Conservation (phyloP, 441 rosid species). For the Hura crepitans region DNA sequence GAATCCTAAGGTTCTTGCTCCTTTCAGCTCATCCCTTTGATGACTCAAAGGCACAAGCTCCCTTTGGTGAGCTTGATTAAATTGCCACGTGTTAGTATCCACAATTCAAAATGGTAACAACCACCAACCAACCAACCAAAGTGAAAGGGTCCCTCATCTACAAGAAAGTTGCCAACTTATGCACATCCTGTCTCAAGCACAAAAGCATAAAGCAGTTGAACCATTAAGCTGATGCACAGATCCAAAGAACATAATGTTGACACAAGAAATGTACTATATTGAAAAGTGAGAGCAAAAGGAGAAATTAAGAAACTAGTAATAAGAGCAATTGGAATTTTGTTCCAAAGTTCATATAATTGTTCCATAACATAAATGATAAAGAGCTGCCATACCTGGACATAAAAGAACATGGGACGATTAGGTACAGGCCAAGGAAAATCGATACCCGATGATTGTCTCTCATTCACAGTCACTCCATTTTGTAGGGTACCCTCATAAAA, state of each 20-base stretch:
- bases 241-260: not conserved
- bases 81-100: too few relatives aligned
- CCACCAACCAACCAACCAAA: not conserved
- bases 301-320: not conserved
- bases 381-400: conserved; percentile 73
- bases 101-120: too few relatives aligned
- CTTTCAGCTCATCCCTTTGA: too few relatives aligned
- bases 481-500: conserved; percentile 97
- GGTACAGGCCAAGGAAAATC: conserved; percentile 99
- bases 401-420: conserved; percentile 96
- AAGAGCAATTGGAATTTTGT: not conserved
- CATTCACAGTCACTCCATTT: conserved; percentile 97
- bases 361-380: not conserved
- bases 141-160: not conserved
- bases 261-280: not conserved
- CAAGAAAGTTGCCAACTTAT: not conserved
- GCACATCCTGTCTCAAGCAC: not conserved
- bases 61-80: too few relatives aligned
- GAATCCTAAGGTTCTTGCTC: too few relatives aligned
- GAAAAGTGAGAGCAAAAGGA: not conserved
- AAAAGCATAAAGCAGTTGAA: not conserved
- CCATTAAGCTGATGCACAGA: not conserved
- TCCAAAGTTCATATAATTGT: not conserved
- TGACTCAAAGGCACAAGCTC: too few relatives aligned
- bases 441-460: conserved; percentile 89